A percentile compares a stretch with the other conserved stretches of the same genome.
Evolutionary conservation across 1,284 basidiomycete genomes (phyloP).

Genomic region (Cryptococcus sp.): DNA sequence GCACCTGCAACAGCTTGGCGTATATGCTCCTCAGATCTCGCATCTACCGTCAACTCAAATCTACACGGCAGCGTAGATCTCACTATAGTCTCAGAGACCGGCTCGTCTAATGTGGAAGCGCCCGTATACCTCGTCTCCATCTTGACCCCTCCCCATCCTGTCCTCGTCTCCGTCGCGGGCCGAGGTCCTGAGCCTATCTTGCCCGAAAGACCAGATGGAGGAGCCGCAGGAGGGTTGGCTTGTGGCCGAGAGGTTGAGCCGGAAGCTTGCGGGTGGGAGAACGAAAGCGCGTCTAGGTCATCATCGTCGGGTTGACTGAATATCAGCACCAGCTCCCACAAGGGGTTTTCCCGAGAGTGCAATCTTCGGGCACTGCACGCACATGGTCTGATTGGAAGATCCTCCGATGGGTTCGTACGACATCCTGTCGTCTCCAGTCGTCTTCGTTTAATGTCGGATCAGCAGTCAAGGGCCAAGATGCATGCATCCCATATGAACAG

Average conservation of each 20-base stretch:
- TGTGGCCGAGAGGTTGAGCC: slow-evolving; percentile 9
- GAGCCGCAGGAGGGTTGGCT: slow-evolving; percentile 6
- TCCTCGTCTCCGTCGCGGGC: slow-evolving; percentile 22
- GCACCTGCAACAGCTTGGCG: slow-evolving; percentile 82
- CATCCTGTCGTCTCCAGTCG: slow-evolving; percentile 13
- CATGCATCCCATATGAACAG: no score
- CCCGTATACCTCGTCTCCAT: slow-evolving; percentile 81
- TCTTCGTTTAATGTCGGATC: no score
- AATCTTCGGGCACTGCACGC: slow-evolving; percentile 3
- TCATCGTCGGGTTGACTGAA: slow-evolving; percentile 47
- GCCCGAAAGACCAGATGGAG: slow-evolving; percentile 55
- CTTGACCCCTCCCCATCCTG: slow-evolving; percentile 61
- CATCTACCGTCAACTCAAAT: slow-evolving; percentile 51
- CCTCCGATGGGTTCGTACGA: slow-evolving; percentile 23
- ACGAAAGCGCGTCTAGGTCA: slow-evolving; percentile 45
- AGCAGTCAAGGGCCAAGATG: no score
- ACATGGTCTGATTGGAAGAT: slow-evolving; percentile 32
- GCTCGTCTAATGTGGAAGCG: slow-evolving; percentile 83
- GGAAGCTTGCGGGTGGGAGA: slow-evolving; percentile 27
- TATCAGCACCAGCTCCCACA: background rate
- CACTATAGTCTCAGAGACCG: slow-evolving; percentile 80
- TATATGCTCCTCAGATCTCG: slow-evolving; percentile 85
- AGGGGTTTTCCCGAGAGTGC: background rate
- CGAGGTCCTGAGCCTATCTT: slow-evolving; percentile 60
- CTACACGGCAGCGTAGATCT: slow-evolving; percentile 35